Conservation (phyloP, 2,329 filamentous ascomycete species). For the Cyclaneusma minus region DNA sequence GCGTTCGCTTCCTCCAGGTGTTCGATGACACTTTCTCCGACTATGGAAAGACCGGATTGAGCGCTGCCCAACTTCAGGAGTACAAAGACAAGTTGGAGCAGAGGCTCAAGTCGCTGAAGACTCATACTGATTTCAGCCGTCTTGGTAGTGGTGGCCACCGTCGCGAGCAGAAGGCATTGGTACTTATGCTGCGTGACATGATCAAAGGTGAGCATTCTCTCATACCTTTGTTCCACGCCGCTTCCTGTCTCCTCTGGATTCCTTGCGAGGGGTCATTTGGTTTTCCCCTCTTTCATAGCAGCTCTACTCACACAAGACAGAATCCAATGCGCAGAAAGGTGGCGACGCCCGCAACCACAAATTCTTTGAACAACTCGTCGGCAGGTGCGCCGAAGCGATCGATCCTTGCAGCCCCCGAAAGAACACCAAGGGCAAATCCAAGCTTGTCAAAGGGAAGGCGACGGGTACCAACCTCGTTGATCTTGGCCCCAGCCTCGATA, state of each 20-base stretch:
- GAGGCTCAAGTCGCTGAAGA: conserved; percentile 14
- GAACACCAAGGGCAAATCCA: conserved; percentile 13
- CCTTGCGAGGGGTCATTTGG: too few relatives aligned
- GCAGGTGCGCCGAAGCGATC: conserved; percentile 11
- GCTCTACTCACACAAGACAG: too few relatives aligned
- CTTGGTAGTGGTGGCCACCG: conserved; percentile 10
- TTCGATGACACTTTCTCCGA: conserved; percentile 21
- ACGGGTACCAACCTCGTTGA: conserved; percentile 10
- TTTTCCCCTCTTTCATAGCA: too few relatives aligned
- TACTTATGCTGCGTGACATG: conserved; percentile 24
- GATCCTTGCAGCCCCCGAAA: conserved; percentile 4
- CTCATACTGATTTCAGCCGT: conserved; percentile 12
- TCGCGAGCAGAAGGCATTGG: conserved; percentile 18
- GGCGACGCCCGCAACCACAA: conserved; percentile 11
- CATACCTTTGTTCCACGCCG: conserved; percentile 2
- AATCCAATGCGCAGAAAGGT: conserved; percentile 11
- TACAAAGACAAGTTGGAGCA: conserved; percentile 20
- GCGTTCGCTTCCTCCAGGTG: conserved; percentile 22
- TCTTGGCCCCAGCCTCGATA: conserved; percentile 4
- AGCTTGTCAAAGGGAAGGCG: conserved; percentile 5
- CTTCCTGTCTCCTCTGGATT: not conserved
- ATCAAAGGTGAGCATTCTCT: conserved; percentile 30
- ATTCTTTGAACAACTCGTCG: too few relatives aligned
- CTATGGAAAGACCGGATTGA: conserved; percentile 15
- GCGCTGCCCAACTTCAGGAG: too few relatives aligned